Evolutionary conservation across 2,329 filamentous ascomycete genomes (phyloP).

Genomic region (Orbilia quercus): DNA sequence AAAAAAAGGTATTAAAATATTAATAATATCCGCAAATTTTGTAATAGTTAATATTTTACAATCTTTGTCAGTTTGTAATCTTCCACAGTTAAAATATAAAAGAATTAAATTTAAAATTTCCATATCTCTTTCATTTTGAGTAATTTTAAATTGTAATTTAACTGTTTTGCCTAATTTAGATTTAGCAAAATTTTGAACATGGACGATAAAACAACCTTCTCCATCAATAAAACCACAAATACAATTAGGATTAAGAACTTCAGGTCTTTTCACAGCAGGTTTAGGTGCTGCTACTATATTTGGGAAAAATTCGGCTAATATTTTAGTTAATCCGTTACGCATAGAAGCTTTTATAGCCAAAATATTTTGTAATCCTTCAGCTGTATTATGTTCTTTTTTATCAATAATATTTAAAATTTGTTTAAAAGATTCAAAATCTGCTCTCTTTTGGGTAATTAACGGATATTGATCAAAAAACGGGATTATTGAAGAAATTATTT

Average conservation of each 20-base stretch:
- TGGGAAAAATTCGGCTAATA: not conserved
- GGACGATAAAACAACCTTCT: not conserved
- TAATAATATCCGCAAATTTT: constrained; percentile 3
- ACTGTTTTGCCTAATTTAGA: not conserved
- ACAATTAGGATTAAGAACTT: not conserved
- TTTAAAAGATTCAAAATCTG: not conserved
- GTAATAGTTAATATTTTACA: not conserved
- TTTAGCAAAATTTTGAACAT: not conserved
- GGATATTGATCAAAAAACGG: not conserved
- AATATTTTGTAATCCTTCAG: not conserved
- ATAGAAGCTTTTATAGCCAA: not conserved
- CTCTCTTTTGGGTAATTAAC: not conserved
- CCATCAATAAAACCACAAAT: not conserved
- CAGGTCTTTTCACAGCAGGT: not conserved
- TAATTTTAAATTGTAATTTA: not conserved
- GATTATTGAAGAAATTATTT: too few species aligned
- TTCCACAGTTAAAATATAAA: not conserved
- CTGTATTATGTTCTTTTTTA: constrained; percentile 1
- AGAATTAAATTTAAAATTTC: not conserved
- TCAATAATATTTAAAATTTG: not conserved
- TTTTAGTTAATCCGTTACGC: not conserved
- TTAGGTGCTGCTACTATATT: not conserved
- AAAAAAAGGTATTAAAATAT: constrained; percentile 1
- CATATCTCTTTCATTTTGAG: not conserved
- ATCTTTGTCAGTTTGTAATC: not conserved